Base-by-base conservation (phyloP, 129 eudicot genomes). In the Tanacetum coccineum region DNA sequence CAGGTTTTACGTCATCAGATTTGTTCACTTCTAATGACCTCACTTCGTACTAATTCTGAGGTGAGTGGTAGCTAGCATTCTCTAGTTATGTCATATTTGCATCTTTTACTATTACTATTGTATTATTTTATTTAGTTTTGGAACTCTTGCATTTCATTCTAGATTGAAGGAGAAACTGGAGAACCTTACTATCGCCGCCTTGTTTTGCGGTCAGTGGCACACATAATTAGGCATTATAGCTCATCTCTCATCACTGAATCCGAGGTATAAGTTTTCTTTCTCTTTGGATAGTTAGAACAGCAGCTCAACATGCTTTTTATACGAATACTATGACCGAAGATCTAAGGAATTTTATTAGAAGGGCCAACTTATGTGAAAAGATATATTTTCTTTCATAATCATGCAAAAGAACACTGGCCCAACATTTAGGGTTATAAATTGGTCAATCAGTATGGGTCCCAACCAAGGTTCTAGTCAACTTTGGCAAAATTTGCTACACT, bases 1-100 rank as follows among this genome's bases (percentile, higher is more conserved):
- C 92, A 93, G 99, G 90, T 86, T 77, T 78, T 93, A 76, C 96
- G 91, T 67, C 87, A 81, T 73, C 95, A 93, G 70, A 93, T 93
- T 72, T 93, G 96, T 70, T 93, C 99, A 76, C 96, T 93, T 76
- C 83, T 93, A 60, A 93, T 93, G 99, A 93, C 99, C 65, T 93
- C 99, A 60, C 89, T 93, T 64, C 95, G 99, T 71, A 93, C 89
- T 67, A 89, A 93, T 81, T 83, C 88, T 30, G 99, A 93, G 96
- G 99, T 89, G 67, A 69, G 56, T 75, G 36, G 51, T 76, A 11
- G 51, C 62, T 74, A 51, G 22, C 70, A 68, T 69, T 59, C 46
- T 9, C 20, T 59, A 36, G 17, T 58, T 36, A 17, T 59, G 42
- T 75, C 68, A 49, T 21, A 36, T 67, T 7, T 58, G 59, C 68